Conservation (phyloP, 352 stramenopile genomes). For the Phytopythium cucurbitacearum region DNA sequence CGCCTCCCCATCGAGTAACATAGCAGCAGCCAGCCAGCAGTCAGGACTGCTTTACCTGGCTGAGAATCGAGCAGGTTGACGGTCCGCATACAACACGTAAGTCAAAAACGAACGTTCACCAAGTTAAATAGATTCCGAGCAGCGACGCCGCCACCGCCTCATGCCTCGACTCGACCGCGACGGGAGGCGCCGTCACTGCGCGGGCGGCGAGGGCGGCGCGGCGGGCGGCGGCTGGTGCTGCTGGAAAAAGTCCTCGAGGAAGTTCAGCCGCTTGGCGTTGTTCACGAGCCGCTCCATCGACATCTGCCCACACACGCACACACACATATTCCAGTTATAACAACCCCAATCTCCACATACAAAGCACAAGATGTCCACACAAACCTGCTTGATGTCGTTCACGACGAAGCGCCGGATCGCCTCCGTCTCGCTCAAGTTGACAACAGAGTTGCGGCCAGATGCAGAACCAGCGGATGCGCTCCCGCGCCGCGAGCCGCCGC, state of each 20-base stretch:
- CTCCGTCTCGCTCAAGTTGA: constrained; percentile 60
- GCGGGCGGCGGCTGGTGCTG: constrained; percentile 13
- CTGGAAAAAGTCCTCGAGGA: constrained; percentile 60
- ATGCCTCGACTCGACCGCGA: not conserved
- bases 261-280: constrained; percentile 68
- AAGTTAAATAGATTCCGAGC: not conserved
- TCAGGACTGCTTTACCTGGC: too few species aligned
- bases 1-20: not conserved
- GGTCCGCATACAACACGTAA: too few species aligned
- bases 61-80: constrained; percentile 2
- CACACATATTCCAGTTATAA: constrained; percentile 6
- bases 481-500: not conserved
- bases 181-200: not conserved
- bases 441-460: constrained; percentile 13
- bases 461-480: not conserved
- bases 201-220: constrained; percentile 12
- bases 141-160: not conserved
- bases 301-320: constrained; percentile 34
- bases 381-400: constrained; percentile 65
- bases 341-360: too few species aligned
- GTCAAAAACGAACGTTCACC: too few species aligned
- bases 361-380: not conserved
- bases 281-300: constrained; percentile 77
- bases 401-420: constrained; percentile 56
- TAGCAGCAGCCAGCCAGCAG: not conserved